Base-by-base conservation (phyloP, 2,329 filamentous ascomycete genomes). In the Alternaria triticimaculans region DNA sequence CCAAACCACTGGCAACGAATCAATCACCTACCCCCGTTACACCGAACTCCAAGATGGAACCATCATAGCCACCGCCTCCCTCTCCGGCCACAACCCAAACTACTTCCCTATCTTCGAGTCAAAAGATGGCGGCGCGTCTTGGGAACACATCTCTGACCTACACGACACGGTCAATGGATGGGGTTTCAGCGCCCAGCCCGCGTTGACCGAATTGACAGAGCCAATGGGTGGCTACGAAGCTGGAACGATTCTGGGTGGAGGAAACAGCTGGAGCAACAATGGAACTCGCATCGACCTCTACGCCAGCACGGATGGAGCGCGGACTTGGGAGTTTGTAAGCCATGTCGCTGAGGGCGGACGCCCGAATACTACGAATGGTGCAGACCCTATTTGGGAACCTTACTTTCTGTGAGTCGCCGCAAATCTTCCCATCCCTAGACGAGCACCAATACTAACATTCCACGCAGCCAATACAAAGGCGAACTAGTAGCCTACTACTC, bases 131-230 rank as follows among this genome's bases (percentile, higher is more conserved):
- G 68, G 81, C 20, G 67, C 71, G 4, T 87, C 84, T 2, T 92
- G 89, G 89, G 80, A 82, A 9, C 84, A 89, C 71, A 81, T 90
- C 56, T 87, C 88, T 11, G 83, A 83, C 18, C 85, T 92, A 15
- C 81, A 85, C 2, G 90, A 92, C 72, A 83, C 85, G 46, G 86
- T 86, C 46, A 89, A 90, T 68, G 85, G 85, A 41, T 88, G 86
- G 81, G 89, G 90, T 6, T 74, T 91, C 60, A 84, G 87, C 43
- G 90, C 90, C 8, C 71, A 72, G 50, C 71, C 71, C 8, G 63
- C 63, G 18, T 44, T 72, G 54, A 44, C 63, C 7, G 63, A 65
- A 26, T 55, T 73, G 28, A 63, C 63, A 2, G 58, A 63, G 41
- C 60, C 64, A 30, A 65, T 73, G 58, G 71, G 54, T 9, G 67